phyloP scores from a whole-genome alignment of 1,284 basidiomycete species.

The Vanrija pseudolonga region DNA sequence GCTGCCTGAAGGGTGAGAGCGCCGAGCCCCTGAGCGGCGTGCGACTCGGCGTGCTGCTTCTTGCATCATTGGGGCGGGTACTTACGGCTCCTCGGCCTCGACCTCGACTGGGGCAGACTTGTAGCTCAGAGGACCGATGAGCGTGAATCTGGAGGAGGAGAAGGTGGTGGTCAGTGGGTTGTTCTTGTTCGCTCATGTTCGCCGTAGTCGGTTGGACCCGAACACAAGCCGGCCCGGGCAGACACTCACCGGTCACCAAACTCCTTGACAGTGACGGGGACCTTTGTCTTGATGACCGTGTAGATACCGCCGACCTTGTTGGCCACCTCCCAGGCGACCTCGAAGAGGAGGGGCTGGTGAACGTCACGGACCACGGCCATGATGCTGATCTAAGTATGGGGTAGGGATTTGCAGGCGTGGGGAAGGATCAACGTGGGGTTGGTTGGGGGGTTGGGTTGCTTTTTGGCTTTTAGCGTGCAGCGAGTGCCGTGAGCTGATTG shows the following conservation, averaged over 20 bases:
- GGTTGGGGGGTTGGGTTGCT: not conserved
- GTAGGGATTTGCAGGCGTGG: not conserved
- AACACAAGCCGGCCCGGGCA: not conserved
- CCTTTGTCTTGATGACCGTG: constrained; percentile 99
- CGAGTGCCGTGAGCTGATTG: not conserved
- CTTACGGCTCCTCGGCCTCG: constrained; percentile 78
- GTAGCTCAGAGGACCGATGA: constrained; percentile 92
- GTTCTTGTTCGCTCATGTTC: not conserved
- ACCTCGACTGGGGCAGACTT: constrained; percentile 99
- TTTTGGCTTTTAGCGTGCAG: too few species aligned
- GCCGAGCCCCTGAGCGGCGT: not conserved
- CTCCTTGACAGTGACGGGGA: constrained; percentile 92
- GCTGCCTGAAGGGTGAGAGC: too few species aligned
- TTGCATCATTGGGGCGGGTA: constrained; percentile 38
- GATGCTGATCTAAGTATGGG: not conserved
- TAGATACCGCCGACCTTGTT: constrained; percentile 99
- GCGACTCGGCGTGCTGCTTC: not conserved
- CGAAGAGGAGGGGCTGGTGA: constrained; percentile 73
- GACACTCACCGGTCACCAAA: constrained; percentile 54
- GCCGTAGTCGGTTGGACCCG: not conserved
- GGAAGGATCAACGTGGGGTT: not conserved
- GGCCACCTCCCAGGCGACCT: constrained; percentile 89
- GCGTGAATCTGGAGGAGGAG: constrained; percentile 81
- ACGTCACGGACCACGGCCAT: constrained; percentile 59
- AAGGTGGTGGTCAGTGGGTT: constrained; percentile 1